Conservation (phyloP, 2,329 filamentous ascomycete species). For the Calonectria crousiana region DNA sequence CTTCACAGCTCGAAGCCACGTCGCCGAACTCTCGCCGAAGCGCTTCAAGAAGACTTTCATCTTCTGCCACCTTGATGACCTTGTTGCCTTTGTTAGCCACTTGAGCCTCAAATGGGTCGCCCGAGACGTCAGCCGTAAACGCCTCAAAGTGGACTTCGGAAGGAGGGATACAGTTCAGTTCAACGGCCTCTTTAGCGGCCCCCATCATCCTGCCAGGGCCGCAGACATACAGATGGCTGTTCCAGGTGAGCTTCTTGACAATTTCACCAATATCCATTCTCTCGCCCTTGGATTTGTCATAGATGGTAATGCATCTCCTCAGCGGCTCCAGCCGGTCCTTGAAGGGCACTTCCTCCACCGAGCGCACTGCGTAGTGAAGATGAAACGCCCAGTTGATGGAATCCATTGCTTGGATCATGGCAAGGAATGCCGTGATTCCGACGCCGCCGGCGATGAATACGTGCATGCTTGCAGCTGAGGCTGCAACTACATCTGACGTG, state of each 20-base stretch:
- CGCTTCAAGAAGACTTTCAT: constrained; percentile 64
- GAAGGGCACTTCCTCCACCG: constrained; percentile 66
- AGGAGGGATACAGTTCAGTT: constrained; percentile 56
- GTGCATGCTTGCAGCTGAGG: constrained; percentile 64
- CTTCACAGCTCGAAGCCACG: constrained; percentile 63
- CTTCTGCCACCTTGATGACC: constrained; percentile 58
- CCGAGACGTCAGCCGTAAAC: constrained; percentile 65
- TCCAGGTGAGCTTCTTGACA: constrained; percentile 60
- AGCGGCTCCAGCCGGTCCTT: constrained; percentile 58
- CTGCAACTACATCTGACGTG: constrained; percentile 61
- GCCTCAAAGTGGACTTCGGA: constrained; percentile 71
- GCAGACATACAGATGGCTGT: constrained; percentile 71
- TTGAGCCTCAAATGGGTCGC: constrained; percentile 71
- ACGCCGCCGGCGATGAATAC: constrained; percentile 75
- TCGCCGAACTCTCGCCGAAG: constrained; percentile 57
- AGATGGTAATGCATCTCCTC: constrained; percentile 59
- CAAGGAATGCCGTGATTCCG: constrained; percentile 74
- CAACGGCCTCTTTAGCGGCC: constrained; percentile 57
- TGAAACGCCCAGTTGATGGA: constrained; percentile 62
- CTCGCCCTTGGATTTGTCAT: constrained; percentile 63
- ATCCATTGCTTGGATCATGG: constrained; percentile 57
- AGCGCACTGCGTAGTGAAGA: constrained; percentile 71
- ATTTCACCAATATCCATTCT: constrained; percentile 67
- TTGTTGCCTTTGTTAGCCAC: constrained; percentile 56
- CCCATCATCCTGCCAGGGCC: constrained; percentile 70